Evolutionary conservation across 495 filamentous ascomycete species (phyloP), one percentile per base, ranked within the genome.

Genomic region (Aspergillus egyptiacus): DNA sequence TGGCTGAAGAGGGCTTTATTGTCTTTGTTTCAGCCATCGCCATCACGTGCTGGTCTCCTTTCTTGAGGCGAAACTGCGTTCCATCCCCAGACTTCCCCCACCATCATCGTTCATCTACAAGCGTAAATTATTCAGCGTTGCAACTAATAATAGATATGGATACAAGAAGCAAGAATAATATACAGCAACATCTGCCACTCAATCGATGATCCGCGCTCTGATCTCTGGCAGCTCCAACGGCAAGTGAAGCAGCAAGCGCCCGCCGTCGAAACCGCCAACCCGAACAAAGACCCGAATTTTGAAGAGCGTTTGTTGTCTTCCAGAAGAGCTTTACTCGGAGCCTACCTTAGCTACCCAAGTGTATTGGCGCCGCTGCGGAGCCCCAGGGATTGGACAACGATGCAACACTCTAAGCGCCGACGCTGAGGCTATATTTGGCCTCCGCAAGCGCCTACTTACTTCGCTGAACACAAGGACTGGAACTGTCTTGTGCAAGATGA

Each of bases 361-460:
- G 7, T 43, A 15, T 33, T 43, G 40, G 39, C 39, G 48, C 30
- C 39, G 14, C 13, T 37, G 39, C 17, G 48, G 43, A 34, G 34
- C 13, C 30, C 30, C 49, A 56, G 41, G 42, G 46, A 58, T 54
- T 54, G 55, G 55, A 13, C 28, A 36, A 51, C 36, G 49, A 17
- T 32, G 36, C 42, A 44, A 42, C 25, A 28, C 19, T 46, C 36
- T 58, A 54, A 58, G 55, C 55, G 55, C 55, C 50, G 30, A 38
- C 31, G 3, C 15, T 27, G 23, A 24, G 37, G 13, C 50, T 43
- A 58, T 54, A 48, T 58, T 58, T 50, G 55, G 30, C 28, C 46
- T 44, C 2, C 51, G 30, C 44, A 31, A 53, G 47, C 37, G 41
- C 51, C n/a, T n/a, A n/a, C n/a, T n/a, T n/a, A n/a, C n/a, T n/a